These are phyloP conservation scores for Blastosporella zonata DNA, from an alignment of 1,284 basidiomycete genomes.

Conservation along the genomic window DNA sequence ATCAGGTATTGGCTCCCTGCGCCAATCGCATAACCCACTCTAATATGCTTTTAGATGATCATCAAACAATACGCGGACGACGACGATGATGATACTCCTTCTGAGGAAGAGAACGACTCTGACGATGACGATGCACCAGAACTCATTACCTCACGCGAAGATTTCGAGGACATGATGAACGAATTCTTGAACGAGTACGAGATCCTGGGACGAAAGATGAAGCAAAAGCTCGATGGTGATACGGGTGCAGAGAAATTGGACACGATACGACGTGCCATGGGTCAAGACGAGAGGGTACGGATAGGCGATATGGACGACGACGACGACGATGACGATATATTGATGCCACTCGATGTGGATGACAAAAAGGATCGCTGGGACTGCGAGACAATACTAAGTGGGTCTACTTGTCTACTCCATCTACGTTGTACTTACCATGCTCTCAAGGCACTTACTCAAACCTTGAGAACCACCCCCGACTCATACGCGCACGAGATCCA, in stretches of 20 bases:
- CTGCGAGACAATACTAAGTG: slow-evolving; percentile 90
- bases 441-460: slow-evolving; percentile 87
- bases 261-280: slow-evolving; percentile 75
- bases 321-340: slow-evolving; percentile 48
- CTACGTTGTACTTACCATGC: not conserved
- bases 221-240: slow-evolving; percentile 67
- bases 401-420: slow-evolving; percentile 30
- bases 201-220: slow-evolving; percentile 86
- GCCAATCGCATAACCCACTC: not conserved
- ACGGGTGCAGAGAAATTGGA: slow-evolving; percentile 77
- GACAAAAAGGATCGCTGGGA: slow-evolving; percentile 87
- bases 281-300: slow-evolving; percentile 56
- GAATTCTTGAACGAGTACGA: slow-evolving; percentile 95
- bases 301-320: slow-evolving; percentile 36
- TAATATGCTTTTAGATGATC: slow-evolving; percentile 44
- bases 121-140: slow-evolving; percentile 72
- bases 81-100: slow-evolving; percentile 37
- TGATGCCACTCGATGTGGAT: slow-evolving; percentile 52
- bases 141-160: slow-evolving; percentile 77
- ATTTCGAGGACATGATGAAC: slow-evolving; percentile 90
- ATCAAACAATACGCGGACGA: slow-evolving; percentile 76
- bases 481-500: slow-evolving; percentile 67
- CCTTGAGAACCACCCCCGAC: slow-evolving; percentile 88
- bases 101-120: slow-evolving; percentile 45
- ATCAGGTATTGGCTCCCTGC: slow-evolving; percentile 58